Conservation (phyloP, 2,329 filamentous ascomycete species). For the Cladobotryum protrusum region DNA sequence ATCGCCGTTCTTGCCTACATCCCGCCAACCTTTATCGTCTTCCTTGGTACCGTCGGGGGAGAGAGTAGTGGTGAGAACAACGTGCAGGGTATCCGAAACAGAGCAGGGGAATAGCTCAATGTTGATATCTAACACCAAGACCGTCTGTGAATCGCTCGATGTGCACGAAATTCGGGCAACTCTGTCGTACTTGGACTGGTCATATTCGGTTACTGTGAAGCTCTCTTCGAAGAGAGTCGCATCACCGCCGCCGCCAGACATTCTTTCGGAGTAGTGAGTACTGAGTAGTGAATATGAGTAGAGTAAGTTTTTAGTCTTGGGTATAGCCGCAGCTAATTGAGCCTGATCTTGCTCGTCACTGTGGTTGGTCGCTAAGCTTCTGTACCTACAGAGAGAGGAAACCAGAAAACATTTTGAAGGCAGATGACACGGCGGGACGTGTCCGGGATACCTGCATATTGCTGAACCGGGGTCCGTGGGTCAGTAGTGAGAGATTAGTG, state of each 20-base stretch:
- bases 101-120: conserved; percentile 79
- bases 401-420: conserved; percentile 12
- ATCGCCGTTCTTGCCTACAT: conserved; percentile 50
- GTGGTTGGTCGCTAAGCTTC: too few species aligned
- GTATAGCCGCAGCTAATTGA: too few species aligned
- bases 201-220: conserved; percentile 74
- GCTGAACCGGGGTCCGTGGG: conserved; percentile 17
- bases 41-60: conserved; percentile 79
- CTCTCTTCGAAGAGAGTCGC: conserved; percentile 89
- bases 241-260: conserved; percentile 59
- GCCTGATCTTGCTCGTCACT: too few species aligned
- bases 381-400: too few species aligned
- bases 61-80: conserved; percentile 79
- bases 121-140: conserved; percentile 88
- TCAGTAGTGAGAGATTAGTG: conserved; percentile 2
- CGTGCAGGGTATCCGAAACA: conserved; percentile 68
- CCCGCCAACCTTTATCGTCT: conserved; percentile 74
- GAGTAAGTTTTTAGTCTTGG: too few species aligned
- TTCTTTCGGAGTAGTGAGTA: conserved; percentile 15
- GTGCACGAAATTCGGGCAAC: conserved; percentile 78
- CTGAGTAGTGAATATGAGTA: conserved; percentile 14
- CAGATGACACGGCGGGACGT: conserved; percentile 10
- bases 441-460: conserved; percentile 12
- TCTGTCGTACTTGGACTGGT: conserved; percentile 89
- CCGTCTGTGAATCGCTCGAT: conserved; percentile 66